Conservation (phyloP, 192 early-diverging fungal species). For the Entomortierella beljakovae region DNA sequence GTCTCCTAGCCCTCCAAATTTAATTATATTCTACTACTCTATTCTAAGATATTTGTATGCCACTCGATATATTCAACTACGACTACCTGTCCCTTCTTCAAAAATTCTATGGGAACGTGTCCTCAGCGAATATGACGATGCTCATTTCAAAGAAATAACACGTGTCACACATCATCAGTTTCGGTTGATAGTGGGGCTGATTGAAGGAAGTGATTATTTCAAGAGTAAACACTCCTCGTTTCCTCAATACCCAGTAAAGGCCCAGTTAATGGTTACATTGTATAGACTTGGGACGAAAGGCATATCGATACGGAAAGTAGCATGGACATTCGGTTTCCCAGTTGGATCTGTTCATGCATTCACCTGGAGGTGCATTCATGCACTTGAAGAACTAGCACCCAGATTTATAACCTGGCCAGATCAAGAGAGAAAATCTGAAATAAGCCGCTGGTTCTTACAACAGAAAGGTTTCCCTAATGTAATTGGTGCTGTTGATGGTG, state of each 20-base stretch:
- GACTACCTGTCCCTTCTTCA: no score
- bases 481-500: slow-evolving; percentile 24
- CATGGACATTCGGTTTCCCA: slow-evolving; percentile 4
- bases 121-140: no score
- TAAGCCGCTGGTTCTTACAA: slow-evolving; percentile 5
- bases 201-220: no score
- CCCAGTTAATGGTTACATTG: not conserved
- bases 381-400: not conserved
- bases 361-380: slow-evolving; percentile 11
- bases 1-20: no score
- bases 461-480: slow-evolving; percentile 8
- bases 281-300: slow-evolving; percentile 11
- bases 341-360: not conserved
- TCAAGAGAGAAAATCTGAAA: slow-evolving; percentile 4
- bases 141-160: not conserved
- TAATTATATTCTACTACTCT: no score
- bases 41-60: no score
- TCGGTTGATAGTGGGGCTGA: no score
- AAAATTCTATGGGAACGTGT: no score
- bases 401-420: slow-evolving; percentile 14
- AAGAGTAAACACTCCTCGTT: no score
- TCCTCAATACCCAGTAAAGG: not conserved
- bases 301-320: not conserved
- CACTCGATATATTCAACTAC: no score
- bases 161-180: not conserved